phyloP scores from a whole-genome alignment of 441 rosid genomes.

The Gossypium davidsonii region DNA sequence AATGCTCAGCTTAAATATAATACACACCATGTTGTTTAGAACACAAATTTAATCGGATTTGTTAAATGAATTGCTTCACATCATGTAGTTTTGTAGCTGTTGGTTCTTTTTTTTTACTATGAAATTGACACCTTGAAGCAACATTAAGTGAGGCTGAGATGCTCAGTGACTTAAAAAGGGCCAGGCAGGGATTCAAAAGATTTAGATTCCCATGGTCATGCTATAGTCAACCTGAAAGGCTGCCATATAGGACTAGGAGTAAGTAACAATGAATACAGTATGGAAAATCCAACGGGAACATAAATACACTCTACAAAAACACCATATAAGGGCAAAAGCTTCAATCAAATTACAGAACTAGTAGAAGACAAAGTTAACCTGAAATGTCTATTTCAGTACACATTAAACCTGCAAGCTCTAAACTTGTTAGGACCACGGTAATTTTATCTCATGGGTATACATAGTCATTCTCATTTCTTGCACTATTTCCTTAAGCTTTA shows the following conservation, averaged over 20 bases:
- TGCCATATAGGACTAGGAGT: background rate
- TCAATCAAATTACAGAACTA: constrained; percentile 9
- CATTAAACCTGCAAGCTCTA: background rate
- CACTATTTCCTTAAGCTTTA: too few relatives aligned
- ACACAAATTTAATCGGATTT: background rate
- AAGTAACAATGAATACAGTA: constrained; percentile 7
- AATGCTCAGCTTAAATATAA: too few relatives aligned
- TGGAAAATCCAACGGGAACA: constrained; percentile 9
- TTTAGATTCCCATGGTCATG: background rate
- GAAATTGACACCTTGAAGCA: background rate
- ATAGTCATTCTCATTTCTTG: too few relatives aligned
- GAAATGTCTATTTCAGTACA: constrained; percentile 3
- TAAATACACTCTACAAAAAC: background rate
- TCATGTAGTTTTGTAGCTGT: background rate
- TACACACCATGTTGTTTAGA: background rate
- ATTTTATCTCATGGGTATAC: background rate
- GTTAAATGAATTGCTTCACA: background rate
- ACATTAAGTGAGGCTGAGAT: background rate
- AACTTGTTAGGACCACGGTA: background rate
- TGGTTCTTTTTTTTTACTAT: background rate
- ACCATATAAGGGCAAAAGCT: constrained; percentile 16
- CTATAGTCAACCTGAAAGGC: constrained; percentile 3
- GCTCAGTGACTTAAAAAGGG: background rate
- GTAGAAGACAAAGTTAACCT: constrained; percentile 9
- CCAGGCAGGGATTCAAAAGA: background rate